phyloP scores from a whole-genome alignment of 352 stramenopile species.

The Pythium dissotocum region DNA sequence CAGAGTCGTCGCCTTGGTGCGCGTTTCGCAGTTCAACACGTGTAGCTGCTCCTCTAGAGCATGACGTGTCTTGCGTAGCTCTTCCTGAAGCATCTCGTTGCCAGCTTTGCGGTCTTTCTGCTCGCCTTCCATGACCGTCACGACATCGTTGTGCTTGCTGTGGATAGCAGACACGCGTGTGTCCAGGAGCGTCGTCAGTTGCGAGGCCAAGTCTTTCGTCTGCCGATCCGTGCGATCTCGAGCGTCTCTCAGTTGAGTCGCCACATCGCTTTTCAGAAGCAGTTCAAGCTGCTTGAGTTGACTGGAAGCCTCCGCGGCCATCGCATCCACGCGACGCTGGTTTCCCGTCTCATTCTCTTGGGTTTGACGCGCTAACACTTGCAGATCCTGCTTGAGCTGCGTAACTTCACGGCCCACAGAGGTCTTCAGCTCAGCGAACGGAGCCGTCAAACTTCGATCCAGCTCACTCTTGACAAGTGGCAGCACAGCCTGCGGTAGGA shows the following conservation, averaged over 20 bases:
- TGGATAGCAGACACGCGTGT: conserved; percentile 11
- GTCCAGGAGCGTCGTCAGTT: conserved; percentile 12
- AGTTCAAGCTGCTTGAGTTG: conserved; percentile 17
- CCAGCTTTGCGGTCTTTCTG: conserved; percentile 48
- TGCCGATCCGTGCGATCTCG: conserved; percentile 23
- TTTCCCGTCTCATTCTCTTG: conserved; percentile 12
- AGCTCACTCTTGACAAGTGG: conserved; percentile 23
- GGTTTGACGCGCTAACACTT: background rate
- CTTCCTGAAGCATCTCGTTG: conserved; percentile 42
- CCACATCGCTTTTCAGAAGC: conserved; percentile 14
- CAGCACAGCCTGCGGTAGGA: conserved; percentile 13
- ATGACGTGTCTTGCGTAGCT: conserved; percentile 44
- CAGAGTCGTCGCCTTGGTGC: conserved; percentile 33
- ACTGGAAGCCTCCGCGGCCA: background rate
- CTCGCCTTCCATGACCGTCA: conserved; percentile 32
- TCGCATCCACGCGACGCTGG: conserved; percentile 7
- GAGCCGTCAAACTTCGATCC: background rate
- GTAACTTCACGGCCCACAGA: conserved; percentile 4
- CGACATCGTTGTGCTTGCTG: conserved; percentile 20
- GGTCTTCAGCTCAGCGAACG: background rate
- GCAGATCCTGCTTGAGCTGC: conserved; percentile 10
- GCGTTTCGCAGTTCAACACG: conserved; percentile 36
- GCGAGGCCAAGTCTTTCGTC: background rate
- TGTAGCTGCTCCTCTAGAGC: conserved; percentile 56
- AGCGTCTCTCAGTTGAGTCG: conserved; percentile 10